Evolutionary conservation across 2,329 filamentous ascomycete genomes (phyloP).

Genomic region (Trichophyton schoenleinii): DNA sequence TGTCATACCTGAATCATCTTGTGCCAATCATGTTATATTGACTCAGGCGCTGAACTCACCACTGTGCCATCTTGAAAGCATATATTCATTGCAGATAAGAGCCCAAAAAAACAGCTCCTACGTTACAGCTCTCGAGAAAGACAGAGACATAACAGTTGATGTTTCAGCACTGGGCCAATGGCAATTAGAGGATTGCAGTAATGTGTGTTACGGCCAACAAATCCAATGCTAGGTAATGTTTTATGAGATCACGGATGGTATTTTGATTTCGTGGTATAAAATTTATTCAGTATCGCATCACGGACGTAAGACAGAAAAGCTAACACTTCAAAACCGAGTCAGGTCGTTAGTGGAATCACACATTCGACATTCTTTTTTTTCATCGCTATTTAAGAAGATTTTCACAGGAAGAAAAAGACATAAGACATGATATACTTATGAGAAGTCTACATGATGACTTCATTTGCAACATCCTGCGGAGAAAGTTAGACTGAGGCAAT

Average conservation of each 20-base stretch:
- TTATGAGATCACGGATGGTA: background rate
- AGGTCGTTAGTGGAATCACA: background rate
- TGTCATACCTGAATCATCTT: background rate
- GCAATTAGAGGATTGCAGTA: background rate
- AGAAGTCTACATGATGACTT: constrained; percentile 61
- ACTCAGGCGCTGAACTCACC: background rate
- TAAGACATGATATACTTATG: background rate
- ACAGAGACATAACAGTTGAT: background rate
- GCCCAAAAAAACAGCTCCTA: too few relatives aligned
- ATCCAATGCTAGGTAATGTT: background rate
- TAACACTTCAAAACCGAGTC: background rate
- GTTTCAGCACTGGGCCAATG: background rate
- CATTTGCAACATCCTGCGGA: constrained; percentile 54
- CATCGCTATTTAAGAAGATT: background rate
- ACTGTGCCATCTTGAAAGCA: background rate
- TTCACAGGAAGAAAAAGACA: background rate
- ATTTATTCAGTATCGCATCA: background rate
- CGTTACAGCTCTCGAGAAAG: too few relatives aligned
- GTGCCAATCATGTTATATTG: background rate
- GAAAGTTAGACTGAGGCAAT: background rate
- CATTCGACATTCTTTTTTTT: background rate
- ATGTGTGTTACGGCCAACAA: background rate
- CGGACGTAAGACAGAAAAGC: background rate
- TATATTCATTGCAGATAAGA: too few relatives aligned
- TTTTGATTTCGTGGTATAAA: background rate